phyloP scores from a whole-genome alignment of 2,329 filamentous ascomycete genomes.

The Colletotrichum cuscutae region DNA sequence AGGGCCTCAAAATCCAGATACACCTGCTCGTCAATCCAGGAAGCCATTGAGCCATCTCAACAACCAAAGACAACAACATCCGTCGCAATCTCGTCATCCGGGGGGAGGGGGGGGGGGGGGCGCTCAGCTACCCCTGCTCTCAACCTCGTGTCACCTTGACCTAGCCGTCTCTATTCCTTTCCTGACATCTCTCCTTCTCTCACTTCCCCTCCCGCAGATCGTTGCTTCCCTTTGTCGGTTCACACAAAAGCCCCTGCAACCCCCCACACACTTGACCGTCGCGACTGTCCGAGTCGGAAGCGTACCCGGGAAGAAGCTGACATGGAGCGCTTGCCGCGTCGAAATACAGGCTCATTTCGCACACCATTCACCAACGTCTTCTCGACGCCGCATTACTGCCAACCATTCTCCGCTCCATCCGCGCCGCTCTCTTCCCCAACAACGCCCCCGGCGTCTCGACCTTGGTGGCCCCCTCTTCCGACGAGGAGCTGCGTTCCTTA shows the following conservation, averaged over 20 bases:
- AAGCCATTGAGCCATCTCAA: not conserved
- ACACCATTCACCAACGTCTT: slow-evolving; percentile 65
- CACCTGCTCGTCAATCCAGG: not conserved
- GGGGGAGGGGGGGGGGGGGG: not conserved
- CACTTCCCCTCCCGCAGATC: slow-evolving; percentile 31
- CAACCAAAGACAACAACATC: not conserved
- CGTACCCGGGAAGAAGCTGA: slow-evolving; percentile 27
- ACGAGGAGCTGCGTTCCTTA: slow-evolving; percentile 69
- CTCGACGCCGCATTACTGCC: slow-evolving; percentile 74
- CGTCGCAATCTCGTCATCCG: not conserved
- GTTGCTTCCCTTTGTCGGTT: slow-evolving; percentile 21
- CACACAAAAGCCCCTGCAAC: slow-evolving; percentile 35
- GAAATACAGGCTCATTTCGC: slow-evolving; percentile 64
- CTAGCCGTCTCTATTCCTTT: not conserved
- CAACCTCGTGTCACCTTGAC: slow-evolving; percentile 6
- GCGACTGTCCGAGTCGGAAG: slow-evolving; percentile 25
- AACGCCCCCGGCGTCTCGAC: slow-evolving; percentile 77
- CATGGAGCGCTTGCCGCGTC: slow-evolving; percentile 31
- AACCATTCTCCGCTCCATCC: slow-evolving; percentile 74
- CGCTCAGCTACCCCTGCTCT: slow-evolving; percentile 1
- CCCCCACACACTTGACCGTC: slow-evolving; percentile 37
- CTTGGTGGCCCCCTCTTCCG: slow-evolving; percentile 67
- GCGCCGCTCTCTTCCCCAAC: slow-evolving; percentile 86
- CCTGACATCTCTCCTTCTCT: not conserved
- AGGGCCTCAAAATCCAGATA: not conserved